These are phyloP conservation scores for Lachnellula hyalina DNA, from an alignment of 2,329 filamentous ascomycete genomes.

Conservation along the genomic window DNA sequence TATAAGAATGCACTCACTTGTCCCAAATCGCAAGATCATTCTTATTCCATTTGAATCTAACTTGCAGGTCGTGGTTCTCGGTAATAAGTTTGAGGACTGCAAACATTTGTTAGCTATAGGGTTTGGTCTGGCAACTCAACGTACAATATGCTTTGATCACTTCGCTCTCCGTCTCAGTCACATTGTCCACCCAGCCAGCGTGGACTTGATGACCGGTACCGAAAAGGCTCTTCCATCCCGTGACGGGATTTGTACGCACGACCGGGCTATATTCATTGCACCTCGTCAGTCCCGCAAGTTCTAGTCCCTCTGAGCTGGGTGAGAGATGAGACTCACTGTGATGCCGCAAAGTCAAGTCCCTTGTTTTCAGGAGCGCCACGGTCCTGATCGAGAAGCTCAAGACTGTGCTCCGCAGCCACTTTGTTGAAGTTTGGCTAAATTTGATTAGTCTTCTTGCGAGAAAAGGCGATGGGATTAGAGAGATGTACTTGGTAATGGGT, in stretches of 20 bases:
- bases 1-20: constrained; percentile 31
- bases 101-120: not conserved
- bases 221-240: constrained; percentile 44
- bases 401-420: constrained; percentile 13
- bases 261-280: constrained; percentile 35
- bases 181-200: constrained; percentile 44
- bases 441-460: not conserved
- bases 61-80: constrained; percentile 53
- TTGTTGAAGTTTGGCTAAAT: constrained; percentile 16
- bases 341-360: constrained; percentile 31
- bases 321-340: constrained; percentile 30
- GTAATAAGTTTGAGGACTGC: constrained; percentile 39
- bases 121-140: not conserved
- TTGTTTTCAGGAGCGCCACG: constrained; percentile 39
- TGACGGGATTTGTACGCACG: constrained; percentile 52
- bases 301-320: not conserved
- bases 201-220: constrained; percentile 36
- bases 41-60: constrained; percentile 34
- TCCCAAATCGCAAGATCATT: constrained; percentile 50
- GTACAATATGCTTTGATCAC: constrained; percentile 17
- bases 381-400: constrained; percentile 38
- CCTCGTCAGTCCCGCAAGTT: not conserved
- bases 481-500: constrained; percentile 12
- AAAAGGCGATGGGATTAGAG: no score
- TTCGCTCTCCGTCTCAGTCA: constrained; percentile 51